Evolutionary conservation across 129 eudicot species (phyloP), one percentile per base, ranked within the genome.

Genomic region (Escallonia rubra): DNA sequence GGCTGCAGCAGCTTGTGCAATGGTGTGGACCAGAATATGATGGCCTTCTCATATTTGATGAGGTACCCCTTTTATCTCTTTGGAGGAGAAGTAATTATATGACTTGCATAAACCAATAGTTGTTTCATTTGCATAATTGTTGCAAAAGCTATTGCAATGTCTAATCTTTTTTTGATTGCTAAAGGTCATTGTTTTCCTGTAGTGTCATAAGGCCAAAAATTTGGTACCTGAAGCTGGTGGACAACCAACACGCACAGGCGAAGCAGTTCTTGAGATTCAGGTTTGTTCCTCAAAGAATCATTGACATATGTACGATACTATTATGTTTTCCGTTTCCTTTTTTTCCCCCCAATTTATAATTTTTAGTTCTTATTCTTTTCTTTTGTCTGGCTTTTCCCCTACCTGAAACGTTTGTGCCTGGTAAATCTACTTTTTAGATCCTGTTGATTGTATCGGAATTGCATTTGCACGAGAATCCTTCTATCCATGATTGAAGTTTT

Each of bases 141-240:
- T 54, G 64, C 62, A 41, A 50, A 58, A 68, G 38, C 11, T 44
- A 68, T 48, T 75, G 57, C 6, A 43, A 57, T 41, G 15, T 41
- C 38, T 56, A 62, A 50, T 44, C 47, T 43, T 11, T 52, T 6
- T 41, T 44, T 15, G 3, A 54, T 15, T 10, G 57, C 38, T 58
- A 68, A 68, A 64, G 57, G 13, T 59, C 54, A 59, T 56, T 65
- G 14, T 49, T 53, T 70, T 77, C 61, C 69, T 82, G 61, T 74
- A 94, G 99, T 94, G 97, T 75, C 99, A 94, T 69, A 94, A 94
- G 83, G 99, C 99, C 66, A 94, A 94, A 87, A 94, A 94, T 90
- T 82, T 94, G 79, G 91, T 94, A 69, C 99, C 99, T 54, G 99
- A 94, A 83, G 93, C 99, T 41, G 99, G 99, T 75, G 83, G 91